Evolutionary conservation across 805 yeast genomes (phyloP).

Genomic region (Wickerhamomyces sydowiorum): DNA sequence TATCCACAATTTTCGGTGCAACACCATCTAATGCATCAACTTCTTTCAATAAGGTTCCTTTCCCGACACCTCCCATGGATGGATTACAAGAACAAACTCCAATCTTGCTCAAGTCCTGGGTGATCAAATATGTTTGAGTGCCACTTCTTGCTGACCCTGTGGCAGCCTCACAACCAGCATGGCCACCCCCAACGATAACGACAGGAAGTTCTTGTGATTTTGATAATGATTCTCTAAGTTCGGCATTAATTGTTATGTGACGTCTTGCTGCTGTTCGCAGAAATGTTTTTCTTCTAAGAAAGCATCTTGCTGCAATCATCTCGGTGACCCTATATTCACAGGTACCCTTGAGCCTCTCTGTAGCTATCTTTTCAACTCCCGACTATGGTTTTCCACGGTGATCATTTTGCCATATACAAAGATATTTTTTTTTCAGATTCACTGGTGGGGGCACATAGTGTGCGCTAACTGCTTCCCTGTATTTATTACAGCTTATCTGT

Average conservation of each 20-base stretch:
- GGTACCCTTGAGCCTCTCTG: too few species aligned
- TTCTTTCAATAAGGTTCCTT: slow-evolving; percentile 87
- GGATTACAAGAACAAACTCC: slow-evolving; percentile 98
- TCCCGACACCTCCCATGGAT: slow-evolving; percentile 97
- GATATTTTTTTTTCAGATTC: too few species aligned
- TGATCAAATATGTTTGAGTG: slow-evolving; percentile 59
- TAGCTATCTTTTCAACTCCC: too few species aligned
- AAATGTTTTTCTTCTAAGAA: not conserved
- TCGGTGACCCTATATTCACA: too few species aligned
- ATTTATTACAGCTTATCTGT: too few species aligned
- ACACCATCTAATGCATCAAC: slow-evolving; percentile 97
- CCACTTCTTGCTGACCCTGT: slow-evolving; percentile 89
- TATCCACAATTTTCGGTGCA: slow-evolving; percentile 78
- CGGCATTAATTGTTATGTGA: slow-evolving; percentile 17
- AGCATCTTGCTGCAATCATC: not conserved
- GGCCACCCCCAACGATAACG: slow-evolving; percentile 94
- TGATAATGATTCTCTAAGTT: slow-evolving; percentile 10
- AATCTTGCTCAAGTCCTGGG: slow-evolving; percentile 68
- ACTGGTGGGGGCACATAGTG: too few species aligned
- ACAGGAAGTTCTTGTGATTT: slow-evolving; percentile 44
- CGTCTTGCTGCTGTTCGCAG: not conserved
- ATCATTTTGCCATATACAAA: too few species aligned
- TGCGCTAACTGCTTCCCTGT: too few species aligned
- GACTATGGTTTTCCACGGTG: too few species aligned
- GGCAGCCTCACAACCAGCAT: slow-evolving; percentile 98